A percentile compares a stretch with the other conserved stretches of the same genome.
Evolutionary conservation across 805 yeast species (phyloP).

Genomic region (Wickerhamomyces hampshirensis): DNA sequence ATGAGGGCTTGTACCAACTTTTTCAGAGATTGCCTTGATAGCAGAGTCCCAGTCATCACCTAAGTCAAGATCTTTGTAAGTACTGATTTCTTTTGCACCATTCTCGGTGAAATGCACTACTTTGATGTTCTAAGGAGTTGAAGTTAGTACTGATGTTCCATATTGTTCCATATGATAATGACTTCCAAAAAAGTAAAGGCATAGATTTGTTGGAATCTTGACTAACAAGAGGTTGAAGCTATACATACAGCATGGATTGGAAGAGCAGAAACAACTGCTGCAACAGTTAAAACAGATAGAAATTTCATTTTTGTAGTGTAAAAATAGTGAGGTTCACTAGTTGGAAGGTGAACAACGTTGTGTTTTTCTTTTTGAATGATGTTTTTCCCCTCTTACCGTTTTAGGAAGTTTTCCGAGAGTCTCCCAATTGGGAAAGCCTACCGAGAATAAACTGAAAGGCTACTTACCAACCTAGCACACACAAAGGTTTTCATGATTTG

Average conservation of each 20-base stretch:
- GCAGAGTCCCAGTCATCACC: conserved; percentile 17
- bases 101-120: conserved; percentile 11
- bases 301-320: conserved; percentile 16
- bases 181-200: too few species aligned
- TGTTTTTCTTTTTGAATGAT: too few species aligned
- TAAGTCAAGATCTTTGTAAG: conserved; percentile 15
- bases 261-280: conserved; percentile 17
- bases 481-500: too few species aligned
- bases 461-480: too few species aligned
- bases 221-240: not conserved
- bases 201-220: too few species aligned
- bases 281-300: conserved; percentile 13
- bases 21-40: conserved; percentile 3
- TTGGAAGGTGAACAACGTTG: too few species aligned
- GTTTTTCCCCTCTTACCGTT: too few species aligned
- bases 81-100: conserved; percentile 12
- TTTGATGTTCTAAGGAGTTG: conserved; percentile 12
- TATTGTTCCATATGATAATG: too few species aligned
- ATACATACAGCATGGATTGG: conserved; percentile 24
- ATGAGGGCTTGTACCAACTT: conserved; percentile 2
- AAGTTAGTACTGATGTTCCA: conserved; percentile 5
- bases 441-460: too few species aligned
- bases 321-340: too few species aligned
- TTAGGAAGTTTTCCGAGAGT: too few species aligned
- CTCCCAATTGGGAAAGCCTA: too few species aligned